Conservation (phyloP, 176 grass and related monocot species). For the Avena atlantica region DNA sequence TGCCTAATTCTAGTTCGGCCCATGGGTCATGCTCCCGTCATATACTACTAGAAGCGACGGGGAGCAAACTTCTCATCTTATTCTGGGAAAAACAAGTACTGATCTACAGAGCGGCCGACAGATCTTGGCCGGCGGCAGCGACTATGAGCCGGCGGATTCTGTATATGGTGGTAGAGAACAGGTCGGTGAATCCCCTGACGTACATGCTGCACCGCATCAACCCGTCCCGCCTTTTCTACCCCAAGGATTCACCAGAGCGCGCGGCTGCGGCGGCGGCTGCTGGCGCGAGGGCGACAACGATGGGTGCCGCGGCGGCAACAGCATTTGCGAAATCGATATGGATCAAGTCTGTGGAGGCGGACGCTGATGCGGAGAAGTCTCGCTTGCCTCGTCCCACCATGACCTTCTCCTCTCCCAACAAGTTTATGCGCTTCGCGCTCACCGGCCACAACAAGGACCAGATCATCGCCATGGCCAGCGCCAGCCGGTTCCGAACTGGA, state of each 20-base stretch:
- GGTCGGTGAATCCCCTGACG: neutral
- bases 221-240: neutral
- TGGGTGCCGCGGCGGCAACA: neutral
- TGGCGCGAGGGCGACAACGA: neutral
- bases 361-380: neutral
- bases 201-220: neutral
- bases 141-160: neutral
- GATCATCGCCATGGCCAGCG: neutral
- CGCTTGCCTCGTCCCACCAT: neutral
- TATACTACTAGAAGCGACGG: neutral
- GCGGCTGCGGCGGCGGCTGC: neutral
- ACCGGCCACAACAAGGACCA: neutral
- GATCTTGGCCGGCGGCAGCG: neutral
- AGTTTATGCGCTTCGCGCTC: neutral
- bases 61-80: neutral
- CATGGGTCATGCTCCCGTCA: neutral
- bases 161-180: neutral
- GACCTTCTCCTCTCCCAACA: neutral
- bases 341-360: neutral
- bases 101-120: neutral
- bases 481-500: neutral
- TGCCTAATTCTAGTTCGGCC: neutral
- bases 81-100: neutral
- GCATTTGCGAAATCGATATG: neutral
- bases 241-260: neutral